These are phyloP conservation scores for Grosmannia huntii DNA, from an alignment of 2,329 filamentous ascomycete species.

Conservation along the genomic window DNA sequence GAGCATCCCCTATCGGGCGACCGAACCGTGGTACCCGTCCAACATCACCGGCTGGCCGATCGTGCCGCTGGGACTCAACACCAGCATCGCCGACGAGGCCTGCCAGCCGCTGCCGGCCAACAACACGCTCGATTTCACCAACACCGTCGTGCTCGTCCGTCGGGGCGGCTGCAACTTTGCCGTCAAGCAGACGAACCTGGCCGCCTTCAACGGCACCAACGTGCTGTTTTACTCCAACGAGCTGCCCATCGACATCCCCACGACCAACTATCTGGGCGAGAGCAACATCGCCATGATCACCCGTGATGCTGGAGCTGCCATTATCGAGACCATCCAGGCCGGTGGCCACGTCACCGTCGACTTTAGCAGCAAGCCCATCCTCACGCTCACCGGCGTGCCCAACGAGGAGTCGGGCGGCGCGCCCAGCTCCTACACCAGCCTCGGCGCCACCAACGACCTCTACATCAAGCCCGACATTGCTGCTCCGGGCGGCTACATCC, in stretches of 20 bases:
- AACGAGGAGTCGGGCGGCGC: slow-evolving; percentile 19
- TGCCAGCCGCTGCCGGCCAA: slow-evolving; percentile 23
- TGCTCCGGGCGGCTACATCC: slow-evolving; percentile 30
- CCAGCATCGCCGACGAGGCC: slow-evolving; percentile 17
- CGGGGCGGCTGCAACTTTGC: slow-evolving; percentile 17
- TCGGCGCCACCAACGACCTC: slow-evolving; percentile 30
- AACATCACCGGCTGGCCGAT: slow-evolving; percentile 14
- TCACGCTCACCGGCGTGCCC: slow-evolving; percentile 4
- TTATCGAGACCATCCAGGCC: slow-evolving; percentile 17
- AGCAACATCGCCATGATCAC: background rate
- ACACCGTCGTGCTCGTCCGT: slow-evolving; percentile 27
- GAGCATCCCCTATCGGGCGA: slow-evolving; percentile 6
- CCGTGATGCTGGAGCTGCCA: slow-evolving; percentile 16
- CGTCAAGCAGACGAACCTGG: slow-evolving; percentile 18
- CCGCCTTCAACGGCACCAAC: slow-evolving; percentile 16
- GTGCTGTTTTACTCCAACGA: slow-evolving; percentile 22
- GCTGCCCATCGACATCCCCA: background rate
- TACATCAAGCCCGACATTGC: slow-evolving; percentile 30
- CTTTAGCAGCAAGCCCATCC: slow-evolving; percentile 5
- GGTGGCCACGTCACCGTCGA: slow-evolving; percentile 20
- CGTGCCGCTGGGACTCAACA: slow-evolving; percentile 14
- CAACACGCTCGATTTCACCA: slow-evolving; percentile 23
- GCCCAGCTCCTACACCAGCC: slow-evolving; percentile 26
- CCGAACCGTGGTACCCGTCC: slow-evolving; percentile 7
- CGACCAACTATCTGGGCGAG: background rate